These are phyloP conservation scores for Hansenula anomala DNA, from an alignment of 1,139 yeast genomes.

Conservation along the genomic window DNA sequence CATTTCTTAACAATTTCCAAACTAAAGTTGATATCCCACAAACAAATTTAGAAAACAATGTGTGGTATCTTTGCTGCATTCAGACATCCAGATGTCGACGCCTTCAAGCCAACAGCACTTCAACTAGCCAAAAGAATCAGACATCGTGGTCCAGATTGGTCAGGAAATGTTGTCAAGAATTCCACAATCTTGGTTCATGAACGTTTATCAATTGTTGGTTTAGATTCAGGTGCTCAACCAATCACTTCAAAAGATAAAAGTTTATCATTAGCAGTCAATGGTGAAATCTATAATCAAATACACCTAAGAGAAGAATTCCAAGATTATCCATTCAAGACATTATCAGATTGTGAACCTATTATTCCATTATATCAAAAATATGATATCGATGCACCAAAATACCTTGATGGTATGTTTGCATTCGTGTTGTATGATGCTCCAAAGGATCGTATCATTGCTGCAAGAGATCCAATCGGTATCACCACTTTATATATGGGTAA, in stretches of 20 bases:
- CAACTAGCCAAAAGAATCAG: conserved; percentile 88
- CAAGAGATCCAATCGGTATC: conserved; percentile 97
- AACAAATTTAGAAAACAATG: conserved; percentile 38
- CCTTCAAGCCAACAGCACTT: conserved; percentile 82
- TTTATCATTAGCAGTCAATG: conserved; percentile 82
- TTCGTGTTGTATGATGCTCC: conserved; percentile 84
- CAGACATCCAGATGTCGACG: conserved; percentile 72
- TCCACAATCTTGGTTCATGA: conserved; percentile 84
- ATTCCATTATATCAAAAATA: conserved; percentile 87
- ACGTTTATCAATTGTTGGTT: conserved; percentile 92
- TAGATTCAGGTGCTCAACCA: conserved; percentile 98
- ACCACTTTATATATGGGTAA: conserved; percentile 96
- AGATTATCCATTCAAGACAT: conserved; percentile 75
- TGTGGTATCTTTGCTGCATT: conserved; percentile 97
- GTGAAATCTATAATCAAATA: conserved; percentile 97
- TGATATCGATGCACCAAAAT: conserved; percentile 84
- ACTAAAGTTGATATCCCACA: too few relatives aligned
- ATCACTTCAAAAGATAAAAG: conserved; percentile 75
- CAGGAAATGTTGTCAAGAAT: conserved; percentile 81
- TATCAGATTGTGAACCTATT: conserved; percentile 96
- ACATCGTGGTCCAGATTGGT: conserved; percentile 99
- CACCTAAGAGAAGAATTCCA: conserved; percentile 69
- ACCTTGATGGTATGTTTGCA: conserved; percentile 97
- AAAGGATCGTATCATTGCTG: conserved; percentile 86
- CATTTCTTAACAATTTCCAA: too few relatives aligned